A percentile compares a stretch with the other conserved stretches of the same genome.
Conservation (phyloP, 805 yeast genomes). For the Suhomyces prunicola region DNA sequence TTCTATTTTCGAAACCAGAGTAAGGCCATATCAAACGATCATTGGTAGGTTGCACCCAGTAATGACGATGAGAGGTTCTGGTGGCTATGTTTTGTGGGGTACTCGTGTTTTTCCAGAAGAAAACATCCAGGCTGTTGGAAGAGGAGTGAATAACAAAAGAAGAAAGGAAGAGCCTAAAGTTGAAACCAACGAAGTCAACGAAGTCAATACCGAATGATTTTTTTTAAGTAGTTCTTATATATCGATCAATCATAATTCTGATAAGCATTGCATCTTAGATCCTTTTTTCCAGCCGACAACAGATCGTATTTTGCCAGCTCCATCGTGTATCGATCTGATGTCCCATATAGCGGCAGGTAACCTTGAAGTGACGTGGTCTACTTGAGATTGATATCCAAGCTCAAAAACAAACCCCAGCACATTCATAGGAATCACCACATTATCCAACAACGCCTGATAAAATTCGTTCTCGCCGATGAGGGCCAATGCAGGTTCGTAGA, state of each 20-base stretch:
- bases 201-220: background rate
- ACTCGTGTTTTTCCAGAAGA: slow-evolving; percentile 73
- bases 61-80: slow-evolving; percentile 91
- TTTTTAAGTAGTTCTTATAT: background rate
- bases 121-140: slow-evolving; percentile 62
- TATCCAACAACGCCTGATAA: slow-evolving; percentile 52
- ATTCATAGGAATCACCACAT: slow-evolving; percentile 35
- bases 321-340: slow-evolving; percentile 48
- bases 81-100: slow-evolving; percentile 83
- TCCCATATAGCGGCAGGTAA: slow-evolving; percentile 42
- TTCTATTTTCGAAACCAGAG: slow-evolving; percentile 74
- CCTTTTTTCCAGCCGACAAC: slow-evolving; percentile 56
- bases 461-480: slow-evolving; percentile 76
- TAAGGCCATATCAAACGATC: slow-evolving; percentile 85
- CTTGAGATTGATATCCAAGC: slow-evolving; percentile 64
- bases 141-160: slow-evolving; percentile 49
- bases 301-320: slow-evolving; percentile 52
- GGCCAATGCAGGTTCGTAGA: slow-evolving; percentile 76
- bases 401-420: slow-evolving; percentile 65
- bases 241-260: background rate
- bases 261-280: background rate
- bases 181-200: background rate
- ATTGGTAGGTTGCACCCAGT: slow-evolving; percentile 93
- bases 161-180: slow-evolving; percentile 5
- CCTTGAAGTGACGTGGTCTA: slow-evolving; percentile 31